Evolutionary conservation across 192 early-diverging fungal species (phyloP), one percentile per base, ranked within the genome.

Genomic region (Coemansia sp.): DNA sequence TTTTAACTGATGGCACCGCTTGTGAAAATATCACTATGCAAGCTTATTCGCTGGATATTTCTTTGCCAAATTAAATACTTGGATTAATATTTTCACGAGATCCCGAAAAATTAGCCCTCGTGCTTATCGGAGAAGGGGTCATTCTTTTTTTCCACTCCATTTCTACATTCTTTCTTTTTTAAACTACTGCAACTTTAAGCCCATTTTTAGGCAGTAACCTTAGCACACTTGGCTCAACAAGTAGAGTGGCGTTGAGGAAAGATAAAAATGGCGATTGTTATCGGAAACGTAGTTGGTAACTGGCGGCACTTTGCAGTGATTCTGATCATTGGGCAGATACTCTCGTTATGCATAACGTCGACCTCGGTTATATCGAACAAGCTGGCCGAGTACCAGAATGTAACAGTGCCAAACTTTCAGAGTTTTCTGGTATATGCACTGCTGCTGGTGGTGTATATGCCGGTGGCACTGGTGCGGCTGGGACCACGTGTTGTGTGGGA

Each of bases 261-360:
- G 49, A 23, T 58, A 80, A 80, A 80, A 73, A 80, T 80, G 77
- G 65, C 63, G n/a, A 45, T 54, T 15, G 25, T 7, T 43, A 21
- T 58, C 12, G 21, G 60, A 32, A 35, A 56, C 56, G 32, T 55
- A 12, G 17, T 58, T 9, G 41, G 15, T 53, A 52, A 81, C 75
- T 84, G 83, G 83, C 63, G 60, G 3, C 78, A 82, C 49, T 70
- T 88, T 56, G 15, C 80, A 21, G 25, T 63, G 2, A 84, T 87
- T 50, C 60, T 89, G 7, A 48, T 69, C 1, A 58, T 89, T 12
- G 88, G 88, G 8, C 88, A 89, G 70, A 37, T 93, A 3, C 72
- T 91, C 22, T 86, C 91, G 2, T 75, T 93, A 7, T 93, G 89
- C 50, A 89, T 93, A 62, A 93, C 91, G 6, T 82, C 84, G 11